Evolutionary conservation across 1,139 yeast species (phyloP), one percentile per base, ranked within the genome.

Genomic region (Saccharomycopsis phalli): DNA sequence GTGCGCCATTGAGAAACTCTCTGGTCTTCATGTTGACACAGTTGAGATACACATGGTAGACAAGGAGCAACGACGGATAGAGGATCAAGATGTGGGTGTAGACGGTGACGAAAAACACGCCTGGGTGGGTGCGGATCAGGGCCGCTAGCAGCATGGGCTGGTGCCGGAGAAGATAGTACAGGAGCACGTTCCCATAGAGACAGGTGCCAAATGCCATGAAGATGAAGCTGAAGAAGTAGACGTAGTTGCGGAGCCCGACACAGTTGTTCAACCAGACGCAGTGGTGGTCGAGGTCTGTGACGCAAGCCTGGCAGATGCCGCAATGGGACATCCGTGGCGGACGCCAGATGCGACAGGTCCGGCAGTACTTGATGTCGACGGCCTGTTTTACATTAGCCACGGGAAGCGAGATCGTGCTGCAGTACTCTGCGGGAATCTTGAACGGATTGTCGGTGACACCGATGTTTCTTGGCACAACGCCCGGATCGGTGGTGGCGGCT

Each of bases 241-340:
- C 54, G 57, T 81, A 82, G 53, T 82, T 83, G 42, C 82, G 61
- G 48, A 74, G 69, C 0, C 94, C 94, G 32, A 83, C 68, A 55
- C 94, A 83, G 51, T 78, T 82, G 54, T 81, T 80, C 47, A 83
- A 58, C 88, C 91, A 83, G 6, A 73, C 58, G 54, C 94, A 83
- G 58, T 83, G 94, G 55, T 83, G 94, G 55, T 83, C 94, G 53
- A 72, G 76, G 26, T 72, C 58, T 42, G 63, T 53, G 3, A 77
- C 61, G 53, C 94, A 83, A 32, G 65, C 63, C 41, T 71, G 69
- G 55, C 94, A 83, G 4, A 63, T 62, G 2, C 82, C 69, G 53
- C 95, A 83, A 57, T 83, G 95, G 32, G 71, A 62, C 1, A 74
- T 55, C 42, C 94, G 58, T 1, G 88, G 86, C 1, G 91, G 87